Conservation (phyloP, 176 grass and related monocot genomes). For the Paspalum vaginatum region DNA sequence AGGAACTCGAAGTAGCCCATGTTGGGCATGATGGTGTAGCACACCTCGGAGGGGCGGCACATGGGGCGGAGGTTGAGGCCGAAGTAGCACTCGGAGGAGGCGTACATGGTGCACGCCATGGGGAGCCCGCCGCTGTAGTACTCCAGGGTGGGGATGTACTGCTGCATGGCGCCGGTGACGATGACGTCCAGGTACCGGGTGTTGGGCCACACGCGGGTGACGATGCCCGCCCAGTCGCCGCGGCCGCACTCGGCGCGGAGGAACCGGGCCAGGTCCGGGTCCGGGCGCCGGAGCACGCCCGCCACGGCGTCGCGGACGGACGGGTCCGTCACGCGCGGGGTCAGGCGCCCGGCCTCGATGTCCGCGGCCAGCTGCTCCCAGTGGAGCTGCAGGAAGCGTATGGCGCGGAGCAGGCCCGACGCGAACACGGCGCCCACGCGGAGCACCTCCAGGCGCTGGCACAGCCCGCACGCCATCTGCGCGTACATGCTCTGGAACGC, state of each 20-base stretch:
- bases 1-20: slow-evolving; percentile 84
- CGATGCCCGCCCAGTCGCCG: slow-evolving; percentile 66
- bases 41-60: slow-evolving; percentile 62
- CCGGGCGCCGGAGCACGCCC: slow-evolving; percentile 37
- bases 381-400: slow-evolving; percentile 66
- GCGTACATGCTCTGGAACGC: slow-evolving; percentile 79
- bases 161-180: slow-evolving; percentile 74
- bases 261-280: slow-evolving; percentile 57
- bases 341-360: slow-evolving; percentile 47
- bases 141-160: slow-evolving; percentile 77
- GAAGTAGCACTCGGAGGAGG: slow-evolving; percentile 75
- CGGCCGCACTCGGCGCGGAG: slow-evolving; percentile 54
- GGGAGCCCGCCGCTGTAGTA: slow-evolving; percentile 63
- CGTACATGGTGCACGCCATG: slow-evolving; percentile 75
- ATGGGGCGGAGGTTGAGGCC: slow-evolving; percentile 65
- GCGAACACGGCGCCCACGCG: slow-evolving; percentile 76
- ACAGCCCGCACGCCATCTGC: slow-evolving; percentile 69
- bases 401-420: slow-evolving; percentile 65
- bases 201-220: slow-evolving; percentile 68
- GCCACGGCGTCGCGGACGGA: slow-evolving; percentile 53
- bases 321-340: slow-evolving; percentile 39
- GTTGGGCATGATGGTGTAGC: slow-evolving; percentile 85
- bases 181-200: slow-evolving; percentile 75
- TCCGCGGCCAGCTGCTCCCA: slow-evolving; percentile 57
- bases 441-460: slow-evolving; percentile 62